Evolutionary conservation across 306 rosid genomes (phyloP), one percentile per base, ranked within the genome.

Genomic region (Casuarina cunninghamiana): DNA sequence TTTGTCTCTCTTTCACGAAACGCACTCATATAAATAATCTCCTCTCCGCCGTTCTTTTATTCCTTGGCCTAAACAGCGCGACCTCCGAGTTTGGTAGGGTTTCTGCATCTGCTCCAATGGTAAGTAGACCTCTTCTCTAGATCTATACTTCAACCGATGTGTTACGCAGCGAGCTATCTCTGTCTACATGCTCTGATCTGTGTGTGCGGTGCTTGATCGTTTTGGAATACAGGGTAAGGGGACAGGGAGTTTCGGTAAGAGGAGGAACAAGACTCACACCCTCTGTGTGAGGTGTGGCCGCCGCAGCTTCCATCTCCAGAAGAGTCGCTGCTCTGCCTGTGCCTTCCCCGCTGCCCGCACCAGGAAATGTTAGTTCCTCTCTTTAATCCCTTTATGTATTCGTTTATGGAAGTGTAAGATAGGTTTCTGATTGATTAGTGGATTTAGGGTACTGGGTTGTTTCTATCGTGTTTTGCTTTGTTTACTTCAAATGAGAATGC

Each of bases 221-320:
- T 6, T 46, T 46, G 2, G 41, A 67, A 26, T 57, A 72, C 66
- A 87, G 90, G 88, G 88, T 7, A 87, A 87, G 83, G 90, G 90
- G 19, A 87, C 90, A 6, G 90, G 90, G 44, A 84, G 88, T 54
- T 84, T 84, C 42, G 88, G 91, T 80, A 87, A 87, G 82, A 80
- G 91, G 75, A 87, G 91, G 87, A 87, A 87, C 91, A 87, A 87
- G 85, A 85, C 91, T 75, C 91, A 87, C 81, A 85, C 88, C 17
- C 88, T 87, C 43, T 87, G 91, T 17, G 87, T 87, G 53, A 76
- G 91, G 77, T 87, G 91, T 71, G 91, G 91, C 32, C 91, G 91
- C 58, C 88, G 91, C 71, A 87, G 88, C 55, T 87, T 87, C 78
- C 91, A 87, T 57, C 85, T 87, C 44, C 91, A 87, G 84, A 87